Base-by-base conservation (phyloP, 805 yeast genomes). In the Pichia eremophila region DNA sequence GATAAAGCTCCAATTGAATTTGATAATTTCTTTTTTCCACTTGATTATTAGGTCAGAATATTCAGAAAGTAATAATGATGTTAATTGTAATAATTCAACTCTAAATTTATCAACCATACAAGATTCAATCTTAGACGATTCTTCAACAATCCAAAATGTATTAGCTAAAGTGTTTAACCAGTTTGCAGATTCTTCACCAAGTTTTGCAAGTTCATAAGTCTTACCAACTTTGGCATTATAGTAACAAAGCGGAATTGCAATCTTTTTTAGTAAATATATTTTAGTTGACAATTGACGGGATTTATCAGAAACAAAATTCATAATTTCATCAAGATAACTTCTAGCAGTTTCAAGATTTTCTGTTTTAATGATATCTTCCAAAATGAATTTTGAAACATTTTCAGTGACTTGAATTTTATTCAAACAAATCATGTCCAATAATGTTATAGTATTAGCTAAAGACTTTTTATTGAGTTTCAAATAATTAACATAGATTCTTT, bases 1-100 rank as follows among this genome's bases (percentile, higher is more conserved):
- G 59, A 93, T 83, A 57, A 82, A 85, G 55, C 86, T 85, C 99
- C 99, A 93, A 56, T 89, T 85, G 67, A 89, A 93, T 62, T 87
- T 88, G 63, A 93, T 87, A 40, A 93, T 79, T 56, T 89, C 95
- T 59, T 88, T 91, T 40, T 85, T 73, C 54, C 77, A 73, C 15
- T 78, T 83, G 8, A 75, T 67, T 27, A 87, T 72, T 11, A 72
- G 64, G 0, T 67, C 63, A 0, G 95, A 80, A 1, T 85, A 81
- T 65, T 79, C 77, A 58, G 81, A 81, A 27, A 89, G 77, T 40
- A 93, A 66, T 40, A 84, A 66, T 0, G 96, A 81, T 0, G 98
- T 84, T 60, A 89, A 64, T 54, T 90, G 95, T 22, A 93, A 70
- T 9, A 91, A 67, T 49, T 86, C 93, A 52, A 85, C 77, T 48